Base-by-base conservation (phyloP, 1,139 yeast genomes). In the Pichiaceae sp. region DNA sequence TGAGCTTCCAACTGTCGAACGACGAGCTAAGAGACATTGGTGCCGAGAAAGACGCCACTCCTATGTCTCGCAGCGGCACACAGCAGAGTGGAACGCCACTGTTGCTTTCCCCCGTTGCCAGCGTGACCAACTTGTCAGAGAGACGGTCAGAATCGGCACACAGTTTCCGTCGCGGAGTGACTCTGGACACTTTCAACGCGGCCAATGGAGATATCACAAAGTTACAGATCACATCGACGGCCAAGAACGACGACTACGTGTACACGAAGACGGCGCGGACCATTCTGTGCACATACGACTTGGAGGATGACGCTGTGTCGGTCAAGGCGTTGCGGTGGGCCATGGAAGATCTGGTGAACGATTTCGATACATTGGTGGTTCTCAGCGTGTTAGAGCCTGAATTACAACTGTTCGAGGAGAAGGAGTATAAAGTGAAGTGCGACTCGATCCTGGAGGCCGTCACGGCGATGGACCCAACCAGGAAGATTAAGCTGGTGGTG, bases 311-410 rank as follows among this genome's bases (percentile, higher is more conserved):
- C 51, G 73, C 82, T 8, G 23, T 21, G 17, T 31, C 33, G 4
- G 58, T 72, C 20, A 65, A 66, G 34, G 85, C 86, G 2, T 60
- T 79, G 20, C 74, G 68, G 42, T 80, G 87, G 87, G 60, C 79
- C 8, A 62, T 80, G 40, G 79, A 75, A 39, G 80, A 79, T 47
- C 65, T 79, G 62, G 65, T 72, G 11, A 67, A 69, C 26, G 72
- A 77, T 48, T 83, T 83, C 11, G 87, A 79, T 52, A 78, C 81
- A 17, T 59, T 79, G 12, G 68, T 79, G 3, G 70, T 80, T 29
- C 53, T 79, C 17, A 71, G 77, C 41, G 86, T 76, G 2, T 56
- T 31, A 5, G 27, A 20, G 14, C 33, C 33, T 6, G 33, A 20
- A 5, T 7, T 5, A 12, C 16, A 25, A 14, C 15, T 25, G 14